Conservation (phyloP, 139 green algal genomes). For the Parachlorella kessleri region DNA sequence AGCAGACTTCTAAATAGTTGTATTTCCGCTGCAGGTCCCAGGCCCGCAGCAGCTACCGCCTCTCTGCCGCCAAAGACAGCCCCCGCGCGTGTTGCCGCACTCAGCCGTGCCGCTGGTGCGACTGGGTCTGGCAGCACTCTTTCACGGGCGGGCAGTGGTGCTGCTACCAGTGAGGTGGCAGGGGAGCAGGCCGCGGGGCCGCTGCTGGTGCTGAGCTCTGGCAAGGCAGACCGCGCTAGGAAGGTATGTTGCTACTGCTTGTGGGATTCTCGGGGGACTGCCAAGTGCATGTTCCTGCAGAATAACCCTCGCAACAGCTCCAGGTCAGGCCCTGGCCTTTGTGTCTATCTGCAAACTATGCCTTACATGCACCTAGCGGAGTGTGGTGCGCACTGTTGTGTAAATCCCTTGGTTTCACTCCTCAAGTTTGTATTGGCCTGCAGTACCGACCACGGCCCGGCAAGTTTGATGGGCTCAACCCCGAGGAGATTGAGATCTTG, state of each 20-base stretch:
- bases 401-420: too few species aligned
- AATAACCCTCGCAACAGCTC: too few species aligned
- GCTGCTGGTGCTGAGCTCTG: slow-evolving; percentile 54
- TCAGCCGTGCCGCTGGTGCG: neutral
- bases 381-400: too few species aligned
- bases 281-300: too few species aligned
- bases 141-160: neutral
- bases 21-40: too few species aligned
- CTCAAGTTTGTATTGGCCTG: too few species aligned
- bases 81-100: neutral
- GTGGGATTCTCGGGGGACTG: too few species aligned
- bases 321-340: too few species aligned
- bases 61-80: neutral
- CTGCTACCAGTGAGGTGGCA: neutral
- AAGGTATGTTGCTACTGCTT: slow-evolving; percentile 14
- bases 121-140: neutral
- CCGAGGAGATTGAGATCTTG: slow-evolving; percentile 69
- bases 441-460: slow-evolving; percentile 58
- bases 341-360: too few species aligned
- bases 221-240: slow-evolving; percentile 70
- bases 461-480: slow-evolving; percentile 70
- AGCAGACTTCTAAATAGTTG: too few species aligned
- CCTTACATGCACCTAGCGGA: too few species aligned
- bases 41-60: too few species aligned
- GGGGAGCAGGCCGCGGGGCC: slow-evolving; percentile 7